Base-by-base conservation (phyloP, 805 yeast species). In the Saccharomycopsis guyanensis region DNA sequence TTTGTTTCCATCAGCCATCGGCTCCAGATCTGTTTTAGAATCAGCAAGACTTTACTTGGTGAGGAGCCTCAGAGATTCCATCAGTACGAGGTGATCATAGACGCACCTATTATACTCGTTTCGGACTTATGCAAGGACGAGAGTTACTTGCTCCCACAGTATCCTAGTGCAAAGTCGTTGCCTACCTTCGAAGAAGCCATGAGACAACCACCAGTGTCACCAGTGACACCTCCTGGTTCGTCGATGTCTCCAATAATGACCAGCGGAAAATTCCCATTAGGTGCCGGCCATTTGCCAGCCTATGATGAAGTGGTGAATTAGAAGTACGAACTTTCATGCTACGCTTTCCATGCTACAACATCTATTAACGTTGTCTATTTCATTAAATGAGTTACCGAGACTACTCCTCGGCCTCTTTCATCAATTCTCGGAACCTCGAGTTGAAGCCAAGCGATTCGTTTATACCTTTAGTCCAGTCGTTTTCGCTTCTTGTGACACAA, bases 381-480 rank as follows among this genome's bases (percentile, higher is more conserved):
- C n/a, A n/a, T n/a, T n/a, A n/a, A n/a, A n/a, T n/a, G n/a, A n/a
- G n/a, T n/a, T n/a, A n/a, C n/a, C n/a, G n/a, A n/a, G n/a, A n/a
- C n/a, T n/a, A n/a, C n/a, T n/a, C n/a, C n/a, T n/a, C n/a, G n/a
- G n/a, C 44, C 18, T 7, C n/a, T 64, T 47, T 73, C 72, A 56
- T 82, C 80, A 61, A 89, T 89, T 45, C 87, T 75, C 10, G 37
- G 19, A 33, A 33, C 20, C 18, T 5, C 6, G 88, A 79, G 60
- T 89, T 89, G 71, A 89, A 89, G 1, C 97, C 96, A 38, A 89
- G 64, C 49, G 89, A 70, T 55, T 86, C 89, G 57, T 89, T 91
- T 46, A 91, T 79, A 29, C 95, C 95, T 48, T 75, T 75, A 1
- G 89, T 88, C 97, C 97, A 91, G 59, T 91, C 97, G 53, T 83